Evolutionary conservation across 2,329 filamentous ascomycete species (phyloP), one percentile per base, ranked within the genome.

Genomic region (Zalaria sp.): DNA sequence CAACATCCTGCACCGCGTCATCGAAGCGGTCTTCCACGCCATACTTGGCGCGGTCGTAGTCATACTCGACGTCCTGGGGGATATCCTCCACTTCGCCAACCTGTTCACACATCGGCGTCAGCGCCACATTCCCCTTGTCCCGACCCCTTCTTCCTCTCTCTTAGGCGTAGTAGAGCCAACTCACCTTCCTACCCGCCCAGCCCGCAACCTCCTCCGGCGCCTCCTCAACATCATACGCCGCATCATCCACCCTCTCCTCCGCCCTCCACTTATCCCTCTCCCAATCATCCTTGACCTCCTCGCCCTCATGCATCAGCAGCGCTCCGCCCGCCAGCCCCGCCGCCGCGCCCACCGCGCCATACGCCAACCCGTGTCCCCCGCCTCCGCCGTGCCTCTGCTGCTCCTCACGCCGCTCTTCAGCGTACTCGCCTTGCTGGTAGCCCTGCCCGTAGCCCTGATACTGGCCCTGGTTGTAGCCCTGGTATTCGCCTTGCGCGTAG

Each of bases 261-360:
- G 47, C 43, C 10, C 50, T 43, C 47, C 54, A 47, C 46, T 57
- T 51, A 37, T 55, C 54, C 35, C 47, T 44, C 36, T 58, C 52
- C 38, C 44, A 52, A 34, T 53, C 45, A 9, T 54, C 45, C 38
- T 55, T 47, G 34, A 65, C 57, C 51, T 67, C 58, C 40, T 65
- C 55, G 4, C 62, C 64, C 43, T 67, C 66, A 44, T 69, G 61
- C 60, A 63, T 65, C 40, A 66, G 48, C 40, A 67, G 43, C 35
- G 64, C 66, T 41, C 65, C 65, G 10, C 63, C 66, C 5, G 60
- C 57, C 11, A 65, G 40, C 4, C 66, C 66, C 2, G 59, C 60
- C 18, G 56, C 65, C 3, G 56, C 62, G 28, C 61, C 66, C 11
- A 62, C 48, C 2, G 58, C 61, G 5, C 56, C 59, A 46, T 65